phyloP scores from a whole-genome alignment of 2,329 filamentous ascomycete genomes.

The Sarocladiaceae sp. region DNA sequence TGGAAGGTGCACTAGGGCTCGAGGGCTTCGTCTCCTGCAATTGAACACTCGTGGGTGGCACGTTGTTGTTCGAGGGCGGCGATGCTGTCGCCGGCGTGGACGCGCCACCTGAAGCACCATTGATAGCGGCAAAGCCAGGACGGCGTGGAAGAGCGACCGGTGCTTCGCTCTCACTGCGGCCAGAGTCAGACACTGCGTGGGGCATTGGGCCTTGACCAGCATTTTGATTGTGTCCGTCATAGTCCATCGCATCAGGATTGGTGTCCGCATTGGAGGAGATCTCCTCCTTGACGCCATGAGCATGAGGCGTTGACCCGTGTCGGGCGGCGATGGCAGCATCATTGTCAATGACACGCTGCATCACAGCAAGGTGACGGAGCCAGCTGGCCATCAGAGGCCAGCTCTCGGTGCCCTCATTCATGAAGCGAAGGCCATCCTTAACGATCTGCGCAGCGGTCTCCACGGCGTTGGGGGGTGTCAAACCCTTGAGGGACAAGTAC shows the following conservation, averaged over 20 bases:
- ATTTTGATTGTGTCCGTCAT: conserved; percentile 31
- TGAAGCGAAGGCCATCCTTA: conserved; percentile 51
- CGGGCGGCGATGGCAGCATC: conserved; percentile 33
- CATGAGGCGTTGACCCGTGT: conserved; percentile 27
- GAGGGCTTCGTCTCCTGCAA: conserved; percentile 28
- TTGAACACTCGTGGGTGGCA: neutral
- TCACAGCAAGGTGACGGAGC: conserved; percentile 54
- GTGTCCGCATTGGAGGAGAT: conserved; percentile 47
- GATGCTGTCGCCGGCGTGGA: conserved; percentile 42
- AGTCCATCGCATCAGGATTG: conserved; percentile 50
- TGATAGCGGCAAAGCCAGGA: conserved; percentile 52
- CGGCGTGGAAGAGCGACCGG: conserved; percentile 42
- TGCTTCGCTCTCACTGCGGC: conserved; percentile 43
- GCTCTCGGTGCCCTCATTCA: conserved; percentile 51
- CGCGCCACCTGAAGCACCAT: conserved; percentile 45
- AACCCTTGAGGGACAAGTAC: conserved; percentile 55
- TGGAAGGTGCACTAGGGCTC: conserved; percentile 25
- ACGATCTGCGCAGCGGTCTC: conserved; percentile 53
- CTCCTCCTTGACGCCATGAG: conserved; percentile 44
- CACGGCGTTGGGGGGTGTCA: conserved; percentile 49
- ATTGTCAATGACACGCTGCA: conserved; percentile 54
- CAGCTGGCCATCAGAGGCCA: conserved; percentile 55
- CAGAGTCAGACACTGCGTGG: conserved; percentile 31
- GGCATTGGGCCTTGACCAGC: conserved; percentile 18
- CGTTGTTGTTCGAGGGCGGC: conserved; percentile 23